A percentile compares a stretch with the other conserved stretches of the same genome.
Evolutionary conservation across 1,284 basidiomycete species (phyloP).

Genomic region (Cryptococcus neoformans): DNA sequence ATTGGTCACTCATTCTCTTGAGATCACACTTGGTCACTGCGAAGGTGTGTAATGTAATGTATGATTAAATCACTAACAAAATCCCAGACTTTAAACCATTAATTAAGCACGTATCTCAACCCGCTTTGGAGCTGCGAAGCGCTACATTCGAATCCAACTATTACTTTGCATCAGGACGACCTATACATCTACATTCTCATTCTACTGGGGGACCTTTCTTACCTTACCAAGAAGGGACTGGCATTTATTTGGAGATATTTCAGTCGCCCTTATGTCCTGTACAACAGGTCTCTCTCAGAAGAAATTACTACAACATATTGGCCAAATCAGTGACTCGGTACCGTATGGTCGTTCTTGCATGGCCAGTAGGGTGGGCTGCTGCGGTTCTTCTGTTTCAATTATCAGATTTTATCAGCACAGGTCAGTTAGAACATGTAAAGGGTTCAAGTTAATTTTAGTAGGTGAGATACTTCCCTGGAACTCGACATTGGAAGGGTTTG

Average conservation of each 20-base stretch:
- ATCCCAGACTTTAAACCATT: constrained; percentile 10
- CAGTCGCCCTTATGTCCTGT: constrained; percentile 47
- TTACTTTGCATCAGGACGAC: constrained; percentile 53
- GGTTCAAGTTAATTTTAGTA: background rate
- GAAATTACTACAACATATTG: constrained; percentile 67
- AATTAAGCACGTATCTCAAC: constrained; percentile 45
- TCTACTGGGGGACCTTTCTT: constrained; percentile 62
- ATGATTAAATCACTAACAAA: background rate
- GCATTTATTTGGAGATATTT: constrained; percentile 42
- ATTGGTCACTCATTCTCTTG: constrained; percentile 10
- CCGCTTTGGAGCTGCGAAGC: constrained; percentile 61
- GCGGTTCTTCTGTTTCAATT: constrained; percentile 8
- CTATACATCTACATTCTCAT: constrained; percentile 68
- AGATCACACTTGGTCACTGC: constrained; percentile 2
- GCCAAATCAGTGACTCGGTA: constrained; percentile 71
- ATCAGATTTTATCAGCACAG: constrained; percentile 1
- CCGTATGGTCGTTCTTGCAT: constrained; percentile 63
- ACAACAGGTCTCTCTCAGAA: constrained; percentile 53
- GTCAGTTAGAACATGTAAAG: constrained; percentile 5
- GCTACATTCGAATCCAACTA: constrained; percentile 68
- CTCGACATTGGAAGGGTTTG: constrained; percentile 1
- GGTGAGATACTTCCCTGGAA: constrained; percentile 1
- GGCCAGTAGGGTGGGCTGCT: constrained; percentile 64
- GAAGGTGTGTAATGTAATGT: constrained; percentile 8
- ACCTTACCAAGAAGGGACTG: constrained; percentile 13